Conservation (phyloP, 805 yeast genomes). For the Saccharomycopsis schoenii region DNA sequence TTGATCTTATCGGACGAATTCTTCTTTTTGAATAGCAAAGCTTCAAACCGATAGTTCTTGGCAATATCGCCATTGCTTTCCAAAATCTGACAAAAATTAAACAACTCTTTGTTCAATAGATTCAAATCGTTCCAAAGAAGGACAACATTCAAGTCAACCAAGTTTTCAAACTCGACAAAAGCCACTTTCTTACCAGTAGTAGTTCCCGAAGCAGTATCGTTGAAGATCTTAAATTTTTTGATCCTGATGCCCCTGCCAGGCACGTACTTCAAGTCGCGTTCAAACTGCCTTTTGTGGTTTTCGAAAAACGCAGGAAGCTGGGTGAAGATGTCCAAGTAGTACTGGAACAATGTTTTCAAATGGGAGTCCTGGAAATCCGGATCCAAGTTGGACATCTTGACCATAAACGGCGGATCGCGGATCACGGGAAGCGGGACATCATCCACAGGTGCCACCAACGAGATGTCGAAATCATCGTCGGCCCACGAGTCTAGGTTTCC, state of each 20-base stretch:
- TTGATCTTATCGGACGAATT: neutral
- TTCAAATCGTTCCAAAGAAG: conserved; percentile 15
- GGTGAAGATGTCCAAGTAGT: conserved; percentile 18
- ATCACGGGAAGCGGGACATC: conserved; percentile 6
- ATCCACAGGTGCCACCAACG: conserved; percentile 42
- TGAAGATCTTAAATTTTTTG: conserved; percentile 51
- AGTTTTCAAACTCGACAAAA: conserved; percentile 46
- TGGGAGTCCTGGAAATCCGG: conserved; percentile 32
- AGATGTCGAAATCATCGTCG: conserved; percentile 58
- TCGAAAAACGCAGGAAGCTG: conserved; percentile 34
- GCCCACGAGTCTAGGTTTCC: conserved; percentile 48
- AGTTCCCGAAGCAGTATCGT: conserved; percentile 28
- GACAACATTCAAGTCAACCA: conserved; percentile 32
- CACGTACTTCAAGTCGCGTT: conserved; percentile 10
- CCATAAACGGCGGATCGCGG: conserved; percentile 51
- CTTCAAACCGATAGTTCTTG: neutral
- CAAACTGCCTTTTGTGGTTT: conserved; percentile 34
- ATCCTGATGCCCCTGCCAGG: conserved; percentile 40
- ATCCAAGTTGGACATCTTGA: conserved; percentile 53
- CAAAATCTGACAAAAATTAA: neutral
- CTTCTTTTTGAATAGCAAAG: neutral
- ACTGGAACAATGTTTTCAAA: conserved; percentile 14
- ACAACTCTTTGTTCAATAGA: neutral
- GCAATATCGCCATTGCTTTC: neutral
- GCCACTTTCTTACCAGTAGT: conserved; percentile 39